Evolutionary conservation across 179 eudicot genomes (phyloP), one percentile per base, ranked within the genome.

Genomic region (Pouteria campechiana): DNA sequence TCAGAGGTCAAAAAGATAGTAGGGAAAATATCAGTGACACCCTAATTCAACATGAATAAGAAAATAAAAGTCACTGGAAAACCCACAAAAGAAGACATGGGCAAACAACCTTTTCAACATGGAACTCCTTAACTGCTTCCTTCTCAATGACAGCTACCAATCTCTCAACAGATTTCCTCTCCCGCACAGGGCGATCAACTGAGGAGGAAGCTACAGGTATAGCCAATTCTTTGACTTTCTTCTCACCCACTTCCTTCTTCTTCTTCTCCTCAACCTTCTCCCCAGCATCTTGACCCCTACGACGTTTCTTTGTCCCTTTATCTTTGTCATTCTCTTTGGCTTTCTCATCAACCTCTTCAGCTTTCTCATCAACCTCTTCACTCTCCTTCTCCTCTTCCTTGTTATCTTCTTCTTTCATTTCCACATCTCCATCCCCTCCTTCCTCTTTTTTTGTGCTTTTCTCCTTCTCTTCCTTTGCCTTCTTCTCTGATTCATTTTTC

Each of bases 91-190:
- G 6, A 25, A 22, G 34, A 15, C 7, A 19, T 16, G 24, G 46
- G 36, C n/a, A 42, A 5, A 41, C 25, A 36, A 90, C 98, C 93
- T 90, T 90, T 48, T 70, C 86, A 37, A 90, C 66, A 58, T 54
- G 69, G 55, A 89, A 40, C 4, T 85, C 95, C 69, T 48, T 89
- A 28, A 53, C 48, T 23, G 72, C 34, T 43, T 85, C 93, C 65
- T 74, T 68, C 44, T 85, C 95, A 29, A 89, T 66, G 12, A 55
- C 25, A 2, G 93, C 95, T 61, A 85, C 97, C 70, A 89, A 65
- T 65, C 97, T 81, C 50, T 85, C 97, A 33, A 89, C 98, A 56
- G 95, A 85, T 63, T 81, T 90, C 39, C 95, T 57, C 52, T 90
- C 90, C 23, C 98, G 90, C 18, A 86, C 78, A 3, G 98, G 95